Conservation (phyloP, 225 moss, liverwort and hornwort species). For the Bryoerythrophyllum caledonicum region DNA sequence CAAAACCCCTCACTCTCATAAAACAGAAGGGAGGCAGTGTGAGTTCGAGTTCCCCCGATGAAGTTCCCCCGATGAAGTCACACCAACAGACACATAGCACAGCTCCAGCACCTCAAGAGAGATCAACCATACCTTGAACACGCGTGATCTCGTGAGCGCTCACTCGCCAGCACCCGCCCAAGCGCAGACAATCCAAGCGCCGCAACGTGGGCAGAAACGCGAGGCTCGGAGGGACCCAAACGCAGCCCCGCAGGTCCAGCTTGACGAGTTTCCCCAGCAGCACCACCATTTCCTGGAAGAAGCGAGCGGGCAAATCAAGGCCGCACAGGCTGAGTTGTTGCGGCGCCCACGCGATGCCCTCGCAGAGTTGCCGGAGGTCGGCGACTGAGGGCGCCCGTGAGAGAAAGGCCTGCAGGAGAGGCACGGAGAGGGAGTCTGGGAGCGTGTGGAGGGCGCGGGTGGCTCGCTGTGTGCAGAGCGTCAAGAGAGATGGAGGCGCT, state of each 20-base stretch:
- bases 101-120: neutral
- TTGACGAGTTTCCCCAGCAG: slow-evolving; percentile 36
- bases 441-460: slow-evolving; percentile 31
- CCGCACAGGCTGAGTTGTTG: slow-evolving; percentile 32
- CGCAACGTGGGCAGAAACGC: slow-evolving; percentile 56
- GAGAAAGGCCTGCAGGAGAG: slow-evolving; percentile 42
- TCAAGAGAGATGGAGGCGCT: too few relatives aligned
- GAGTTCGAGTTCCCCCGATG: too few relatives aligned
- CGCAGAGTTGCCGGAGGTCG: slow-evolving; percentile 46
- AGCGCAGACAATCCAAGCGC: slow-evolving; percentile 53
- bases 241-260: slow-evolving; percentile 62
- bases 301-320: neutral
- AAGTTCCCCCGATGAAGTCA: too few relatives aligned
- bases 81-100: too few relatives aligned
- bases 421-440: slow-evolving; percentile 38
- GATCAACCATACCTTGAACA: slow-evolving; percentile 44
- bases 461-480: slow-evolving; percentile 44
- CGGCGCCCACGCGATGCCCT: slow-evolving; percentile 27
- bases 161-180: slow-evolving; percentile 60
- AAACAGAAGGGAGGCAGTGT: neutral
- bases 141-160: slow-evolving; percentile 31
- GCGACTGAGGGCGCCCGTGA: slow-evolving; percentile 28
- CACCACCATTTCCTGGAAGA: slow-evolving; percentile 27
- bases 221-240: slow-evolving; percentile 49
- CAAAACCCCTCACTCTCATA: neutral